A percentile compares a stretch with the other conserved stretches of the same genome.
Conservation (phyloP, 2,329 filamentous ascomycete species). For the Albifimbria verrucaria region DNA sequence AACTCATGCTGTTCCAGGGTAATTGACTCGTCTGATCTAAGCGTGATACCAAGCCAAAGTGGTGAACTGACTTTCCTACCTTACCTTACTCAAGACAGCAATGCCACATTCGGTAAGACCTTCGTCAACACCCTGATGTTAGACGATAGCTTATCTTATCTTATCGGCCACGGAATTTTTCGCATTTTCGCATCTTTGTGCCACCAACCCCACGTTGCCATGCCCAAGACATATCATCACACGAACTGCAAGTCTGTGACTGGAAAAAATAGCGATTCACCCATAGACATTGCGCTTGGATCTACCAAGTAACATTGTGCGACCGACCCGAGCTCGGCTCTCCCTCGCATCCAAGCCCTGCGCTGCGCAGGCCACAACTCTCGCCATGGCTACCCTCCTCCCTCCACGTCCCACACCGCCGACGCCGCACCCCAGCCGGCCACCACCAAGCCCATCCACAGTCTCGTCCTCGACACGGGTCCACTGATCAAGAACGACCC, state of each 20-base stretch:
- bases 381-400: slow-evolving; percentile 18
- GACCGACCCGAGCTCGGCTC: neutral
- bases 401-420: slow-evolving; percentile 8
- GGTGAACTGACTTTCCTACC: too few relatives aligned
- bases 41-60: too few relatives aligned
- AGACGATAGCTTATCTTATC: slow-evolving; percentile 9
- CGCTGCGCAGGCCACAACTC: neutral
- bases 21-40: too few relatives aligned
- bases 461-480: slow-evolving; percentile 84
- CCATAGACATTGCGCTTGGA: too few relatives aligned
- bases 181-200: slow-evolving; percentile 3
- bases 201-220: slow-evolving; percentile 3
- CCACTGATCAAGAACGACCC: slow-evolving; percentile 93
- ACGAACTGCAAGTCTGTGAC: too few relatives aligned
- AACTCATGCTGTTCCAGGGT: too few relatives aligned
- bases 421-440: slow-evolving; percentile 4
- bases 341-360: neutral
- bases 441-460: slow-evolving; percentile 66
- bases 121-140: neutral
- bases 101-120: neutral
- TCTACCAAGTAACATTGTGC: too few relatives aligned
- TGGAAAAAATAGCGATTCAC: neutral
- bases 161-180: slow-evolving; percentile 7
- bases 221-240: neutral
- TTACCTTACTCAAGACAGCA: neutral